Percentiles rank a stretch among this genome's conserved stretches.
These are phyloP conservation scores for Dissophora ornata DNA, from an alignment of 192 early-diverging fungal genomes.

Conservation along the genomic window DNA sequence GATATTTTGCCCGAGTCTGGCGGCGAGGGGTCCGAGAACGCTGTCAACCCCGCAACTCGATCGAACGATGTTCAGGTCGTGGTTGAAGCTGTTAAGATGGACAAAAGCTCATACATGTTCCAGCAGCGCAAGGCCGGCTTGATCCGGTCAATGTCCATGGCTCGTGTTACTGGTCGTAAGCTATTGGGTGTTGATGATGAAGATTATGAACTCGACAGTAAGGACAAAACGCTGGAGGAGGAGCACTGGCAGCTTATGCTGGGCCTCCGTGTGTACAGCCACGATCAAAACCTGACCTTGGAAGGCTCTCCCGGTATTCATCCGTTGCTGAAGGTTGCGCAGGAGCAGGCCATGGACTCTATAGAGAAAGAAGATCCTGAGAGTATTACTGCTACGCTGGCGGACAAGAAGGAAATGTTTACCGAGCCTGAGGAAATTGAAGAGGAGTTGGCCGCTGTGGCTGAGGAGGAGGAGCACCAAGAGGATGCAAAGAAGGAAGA, in stretches of 20 bases:
- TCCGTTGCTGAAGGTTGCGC: slow-evolving; percentile 3
- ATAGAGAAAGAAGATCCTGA: slow-evolving; percentile 30
- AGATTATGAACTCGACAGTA: slow-evolving; percentile 32
- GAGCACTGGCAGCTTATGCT: slow-evolving; percentile 49
- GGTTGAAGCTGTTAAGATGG: slow-evolving; percentile 48
- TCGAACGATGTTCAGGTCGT: slow-evolving; percentile 31
- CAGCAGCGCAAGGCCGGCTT: slow-evolving; percentile 40
- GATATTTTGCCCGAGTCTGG: slow-evolving; percentile 11
- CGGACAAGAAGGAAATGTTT: slow-evolving; percentile 24
- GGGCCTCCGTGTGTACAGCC: slow-evolving; percentile 53
- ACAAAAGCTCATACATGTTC: slow-evolving; percentile 50
- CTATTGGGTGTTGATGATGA: slow-evolving; percentile 50
- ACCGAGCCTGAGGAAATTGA: slow-evolving; percentile 23
- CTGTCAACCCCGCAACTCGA: slow-evolving; percentile 29
- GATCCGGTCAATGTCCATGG: slow-evolving; percentile 38
- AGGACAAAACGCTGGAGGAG: slow-evolving; percentile 17
- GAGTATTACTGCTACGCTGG: slow-evolving; percentile 32
- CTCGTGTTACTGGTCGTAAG: slow-evolving; percentile 34
- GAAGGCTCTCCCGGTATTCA: slow-evolving; percentile 21
- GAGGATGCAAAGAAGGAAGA: background rate
- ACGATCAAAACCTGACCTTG: slow-evolving; percentile 22
- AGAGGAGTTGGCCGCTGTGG: background rate
- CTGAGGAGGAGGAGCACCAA: background rate
- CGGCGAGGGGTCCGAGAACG: slow-evolving; percentile 15
- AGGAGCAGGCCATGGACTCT: background rate